Base-by-base conservation (phyloP, 73 alveolate species). In the Paramecium sonneborni region DNA sequence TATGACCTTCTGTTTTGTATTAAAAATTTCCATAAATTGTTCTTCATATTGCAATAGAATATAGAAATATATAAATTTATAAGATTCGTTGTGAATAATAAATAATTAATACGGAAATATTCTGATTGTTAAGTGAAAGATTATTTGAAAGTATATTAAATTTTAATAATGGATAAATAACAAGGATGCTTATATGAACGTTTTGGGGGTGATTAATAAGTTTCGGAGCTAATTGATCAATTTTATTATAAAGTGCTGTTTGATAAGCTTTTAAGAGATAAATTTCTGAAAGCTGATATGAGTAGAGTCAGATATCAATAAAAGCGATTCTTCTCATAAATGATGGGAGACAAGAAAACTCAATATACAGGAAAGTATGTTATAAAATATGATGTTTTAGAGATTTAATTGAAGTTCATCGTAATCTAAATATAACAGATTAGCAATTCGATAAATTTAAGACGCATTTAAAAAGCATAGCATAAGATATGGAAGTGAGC, bases 261-360 rank as follows among this genome's bases (percentile, higher is more conserved):
- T 79, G 90, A 79, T 23, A 79, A 79, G 55, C 26, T 79, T 6
- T 62, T 79, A 3, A 38, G 90, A 79, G 90, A 79, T 14, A 79
- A 79, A 34, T 79, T 79, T 39, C 48, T 79, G 12, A 79, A 79
- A 34, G 90, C 90, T n/a, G 90, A 79, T 34, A 79, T 79, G 90
- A 43, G 76, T 79, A 39, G 90, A 43, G 90, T 79, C 28, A 79
- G 90, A 79, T 79, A 79, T 79, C 55, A 79, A 46, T 79, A 79
- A 44, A 79, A 79, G 90, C 69, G 90, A 46, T 79, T 79, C 55
- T 79, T 79, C 90, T 79, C 90, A 41, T 20, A 32, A 43, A 79
- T 79, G 90, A 79, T 79, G 90, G 90, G 90, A 24, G 90, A 79
- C 30, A 43, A 43, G 90, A 79, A 79, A 20, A 79, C 90, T 14